Evolutionary conservation across 2,329 filamentous ascomycete species (phyloP).

Genomic region (Rosellinia necatrix): DNA sequence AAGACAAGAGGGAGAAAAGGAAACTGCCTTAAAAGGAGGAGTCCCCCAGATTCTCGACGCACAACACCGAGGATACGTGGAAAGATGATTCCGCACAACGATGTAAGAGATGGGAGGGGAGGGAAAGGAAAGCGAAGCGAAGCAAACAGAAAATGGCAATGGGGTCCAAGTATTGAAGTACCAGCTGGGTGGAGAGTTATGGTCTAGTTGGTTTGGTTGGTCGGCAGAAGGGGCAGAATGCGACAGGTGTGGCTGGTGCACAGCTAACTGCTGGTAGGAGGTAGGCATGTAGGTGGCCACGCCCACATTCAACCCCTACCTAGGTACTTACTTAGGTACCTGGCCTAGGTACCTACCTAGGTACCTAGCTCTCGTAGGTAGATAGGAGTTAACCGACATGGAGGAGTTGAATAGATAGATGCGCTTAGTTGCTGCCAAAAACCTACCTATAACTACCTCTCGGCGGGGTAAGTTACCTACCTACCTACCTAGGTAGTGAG

Average conservation of each 20-base stretch:
- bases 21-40: slow-evolving; percentile 49
- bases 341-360: no score
- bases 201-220: no score
- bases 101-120: slow-evolving; percentile 42
- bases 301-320: not conserved
- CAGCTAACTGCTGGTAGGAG: no score
- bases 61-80: slow-evolving; percentile 45
- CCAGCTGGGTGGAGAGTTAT: slow-evolving; percentile 24
- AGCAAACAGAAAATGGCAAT: slow-evolving; percentile 33
- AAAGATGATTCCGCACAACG: slow-evolving; percentile 41
- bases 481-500: no score
- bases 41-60: slow-evolving; percentile 46
- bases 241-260: slow-evolving; percentile 20
- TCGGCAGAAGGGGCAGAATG: slow-evolving; percentile 10
- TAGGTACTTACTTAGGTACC: not conserved
- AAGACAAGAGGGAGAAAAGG: slow-evolving; percentile 41
- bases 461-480: no score
- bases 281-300: not conserved
- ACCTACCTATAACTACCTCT: no score
- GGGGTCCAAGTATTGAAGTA: slow-evolving; percentile 33
- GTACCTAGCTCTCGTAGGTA: no score
- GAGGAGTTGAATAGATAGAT: no score
- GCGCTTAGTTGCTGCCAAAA: no score
- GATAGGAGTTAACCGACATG: no score
- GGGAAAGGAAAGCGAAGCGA: slow-evolving; percentile 38